A percentile compares a stretch with the other conserved stretches of the same genome.
Evolutionary conservation across 2,329 filamentous ascomycete species (phyloP).

Genomic region (Cercospora beticola): DNA sequence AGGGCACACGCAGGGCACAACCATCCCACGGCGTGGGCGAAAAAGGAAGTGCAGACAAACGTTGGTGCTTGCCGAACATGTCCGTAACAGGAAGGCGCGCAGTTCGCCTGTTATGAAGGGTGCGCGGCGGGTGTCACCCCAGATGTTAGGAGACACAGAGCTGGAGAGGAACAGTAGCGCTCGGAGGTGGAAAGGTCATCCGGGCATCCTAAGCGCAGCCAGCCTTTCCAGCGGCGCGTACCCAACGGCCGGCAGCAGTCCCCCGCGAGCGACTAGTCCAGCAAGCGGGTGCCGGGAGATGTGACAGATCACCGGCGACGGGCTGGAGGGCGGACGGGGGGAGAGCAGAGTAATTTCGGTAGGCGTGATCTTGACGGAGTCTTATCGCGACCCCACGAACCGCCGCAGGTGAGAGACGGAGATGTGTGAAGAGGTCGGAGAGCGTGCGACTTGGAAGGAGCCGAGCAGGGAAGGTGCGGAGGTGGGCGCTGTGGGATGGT

Average conservation of each 20-base stretch:
- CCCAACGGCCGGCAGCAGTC: not conserved
- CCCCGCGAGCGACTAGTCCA: not conserved
- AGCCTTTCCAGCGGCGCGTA: slow-evolving; percentile 4
- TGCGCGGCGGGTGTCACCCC: not conserved
- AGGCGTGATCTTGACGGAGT: not conserved
- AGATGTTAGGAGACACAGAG: not conserved
- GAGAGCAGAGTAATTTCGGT: not conserved
- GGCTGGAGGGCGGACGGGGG: not conserved
- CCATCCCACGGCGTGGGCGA: not conserved
- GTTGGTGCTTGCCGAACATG: not conserved
- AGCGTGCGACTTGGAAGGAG: not conserved
- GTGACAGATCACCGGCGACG: not conserved
- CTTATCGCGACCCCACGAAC: not conserved
- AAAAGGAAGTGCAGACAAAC: not conserved
- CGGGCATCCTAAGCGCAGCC: not conserved
- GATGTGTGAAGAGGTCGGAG: not conserved
- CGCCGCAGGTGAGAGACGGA: not conserved
- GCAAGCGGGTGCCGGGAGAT: not conserved
- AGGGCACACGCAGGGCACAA: not conserved
- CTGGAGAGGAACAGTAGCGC: not conserved
- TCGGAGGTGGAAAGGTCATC: not conserved
- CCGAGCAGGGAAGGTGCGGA: slow-evolving; percentile 3
- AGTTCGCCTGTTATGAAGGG: not conserved
- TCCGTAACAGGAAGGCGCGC: not conserved
- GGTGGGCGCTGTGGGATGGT: not conserved